Evolutionary conservation across 768 basidiomycete species (phyloP), one percentile per base, ranked within the genome.

Genomic region (Kwoniella botswanensis): DNA sequence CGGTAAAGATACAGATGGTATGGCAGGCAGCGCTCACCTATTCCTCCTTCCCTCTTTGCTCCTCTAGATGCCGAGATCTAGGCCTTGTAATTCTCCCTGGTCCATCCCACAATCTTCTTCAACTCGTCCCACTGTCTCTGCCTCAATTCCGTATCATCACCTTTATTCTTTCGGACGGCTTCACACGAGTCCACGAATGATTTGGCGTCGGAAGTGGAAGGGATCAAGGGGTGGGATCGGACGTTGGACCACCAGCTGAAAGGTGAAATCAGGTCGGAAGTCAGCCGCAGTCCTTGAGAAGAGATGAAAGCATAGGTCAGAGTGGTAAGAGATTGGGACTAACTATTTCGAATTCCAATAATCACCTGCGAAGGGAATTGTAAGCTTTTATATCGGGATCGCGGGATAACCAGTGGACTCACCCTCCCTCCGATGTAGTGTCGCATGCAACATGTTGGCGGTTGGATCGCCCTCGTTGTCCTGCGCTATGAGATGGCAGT

Each of bases 311-410:
- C 17, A 46, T 59, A 29, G 21, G 35, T 17, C 13, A 55, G 63
- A 22, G 42, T 11, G 63, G 56, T 7, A 12, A 46, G 50, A 63
- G 71, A 42, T 2, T 50, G 60, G 24, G 24, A 74, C 78, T 60
- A 26, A 78, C 80, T 81, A 82, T 64, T 82, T 82, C 35, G 78
- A 81, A 67, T 82, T 82, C 80, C 80, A 79, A 69, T 81, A 82
- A 64, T 82, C 82, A 21, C 77, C 79, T 80, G 59, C 3, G 44
- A 56, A 24, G 56, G 13, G 12, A 11, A n/a, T 12, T 17, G 26
- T 10, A 17, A 24, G 57, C 12, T 12, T 15, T 21, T 15, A 17
- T 21, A 6, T 21, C 41, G 55, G 17, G 13, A 50, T 53, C 18
- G 17, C 26, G 5, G 35, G 29, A 52, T 63, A 11, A 54, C 12